Base-by-base conservation (phyloP, 2,329 filamentous ascomycete species). In the Colletotrichum acutatum region DNA sequence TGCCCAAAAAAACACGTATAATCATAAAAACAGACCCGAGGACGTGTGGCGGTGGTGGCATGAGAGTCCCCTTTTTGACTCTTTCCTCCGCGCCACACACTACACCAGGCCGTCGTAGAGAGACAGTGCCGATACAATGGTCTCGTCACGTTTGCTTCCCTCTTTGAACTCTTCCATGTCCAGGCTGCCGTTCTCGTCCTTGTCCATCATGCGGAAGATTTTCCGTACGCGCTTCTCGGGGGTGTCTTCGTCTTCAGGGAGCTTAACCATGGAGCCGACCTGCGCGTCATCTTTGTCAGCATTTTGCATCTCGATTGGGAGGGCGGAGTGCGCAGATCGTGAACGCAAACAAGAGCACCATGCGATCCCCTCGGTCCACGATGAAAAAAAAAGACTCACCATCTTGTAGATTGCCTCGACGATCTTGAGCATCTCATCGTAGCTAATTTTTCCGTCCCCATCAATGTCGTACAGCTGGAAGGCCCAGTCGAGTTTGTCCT, bases 191-290 rank as follows among this genome's bases (percentile, higher is more conserved):
- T 98, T 98, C 86, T 98, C 96, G 83, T 99, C 97, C 89, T 99
- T 99, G 88, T 99, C 97, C 97, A 99, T 99, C 97, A 98, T 98
- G 80, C 93, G 90, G 89, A 99, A 99, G 83, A 99, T 98, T 89
- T 99, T 99, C 84, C 89, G 92, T 75, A 99, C 97, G 76, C 97
- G 93, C 88, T 99, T 99, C 88, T 98, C 96, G 22, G 97, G 97
- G 70, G 97, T 99, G 85, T 99, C 96, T 87, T 99, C 97, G 85
- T 99, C 97, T 84, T 98, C 95, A 65, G 97, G 97, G 57, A 99
- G 89, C 85, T 98, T 98, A 79, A 99, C 97, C 97, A 99, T 99
- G 65, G 95, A 98, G 76, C 97, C 97, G 79, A 98, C 95, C 95
- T 98, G 77, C 34, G 14, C 14, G 49, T 37, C n/a, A 22, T 6